These are phyloP conservation scores for Groenewaldozyma tartarivorans DNA, from an alignment of 805 yeast genomes.

Conservation along the genomic window DNA sequence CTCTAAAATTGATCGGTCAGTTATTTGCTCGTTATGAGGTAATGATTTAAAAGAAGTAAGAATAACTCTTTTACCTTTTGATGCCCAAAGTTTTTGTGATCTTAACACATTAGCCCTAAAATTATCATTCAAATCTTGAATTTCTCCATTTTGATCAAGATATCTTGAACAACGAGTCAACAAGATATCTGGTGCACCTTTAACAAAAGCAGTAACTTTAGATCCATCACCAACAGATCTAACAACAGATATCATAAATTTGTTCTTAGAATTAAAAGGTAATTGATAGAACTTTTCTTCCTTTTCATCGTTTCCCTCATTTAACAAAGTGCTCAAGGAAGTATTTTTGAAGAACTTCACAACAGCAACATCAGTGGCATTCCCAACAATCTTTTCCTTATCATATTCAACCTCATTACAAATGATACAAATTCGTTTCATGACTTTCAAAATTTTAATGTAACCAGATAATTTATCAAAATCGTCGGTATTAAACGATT, in stretches of 20 bases:
- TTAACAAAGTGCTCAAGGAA: neutral
- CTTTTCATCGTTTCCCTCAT: no score
- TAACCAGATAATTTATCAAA: slow-evolving; percentile 1
- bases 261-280: slow-evolving; percentile 39
- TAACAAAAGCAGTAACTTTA: slow-evolving; percentile 22
- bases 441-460: slow-evolving; percentile 4
- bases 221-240: slow-evolving; percentile 24
- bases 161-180: slow-evolving; percentile 24
- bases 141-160: slow-evolving; percentile 3
- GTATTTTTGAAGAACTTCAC: slow-evolving; percentile 28
- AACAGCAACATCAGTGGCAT: slow-evolving; percentile 41
- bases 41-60: slow-evolving; percentile 6
- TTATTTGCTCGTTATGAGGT: neutral
- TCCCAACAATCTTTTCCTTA: slow-evolving; percentile 26
- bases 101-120: neutral
- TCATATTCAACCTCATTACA: slow-evolving; percentile 19
- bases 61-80: slow-evolving; percentile 13
- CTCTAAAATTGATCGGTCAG: slow-evolving; percentile 2
- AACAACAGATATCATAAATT: slow-evolving; percentile 21
- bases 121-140: slow-evolving; percentile 2
- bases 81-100: slow-evolving; percentile 11
- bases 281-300: slow-evolving; percentile 9
- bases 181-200: slow-evolving; percentile 41
- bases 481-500: slow-evolving; percentile 6
- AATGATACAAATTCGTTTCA: slow-evolving; percentile 12